Evolutionary conservation across 2,329 filamentous ascomycete species (phyloP).

Genomic region (Penicillium sp.): DNA sequence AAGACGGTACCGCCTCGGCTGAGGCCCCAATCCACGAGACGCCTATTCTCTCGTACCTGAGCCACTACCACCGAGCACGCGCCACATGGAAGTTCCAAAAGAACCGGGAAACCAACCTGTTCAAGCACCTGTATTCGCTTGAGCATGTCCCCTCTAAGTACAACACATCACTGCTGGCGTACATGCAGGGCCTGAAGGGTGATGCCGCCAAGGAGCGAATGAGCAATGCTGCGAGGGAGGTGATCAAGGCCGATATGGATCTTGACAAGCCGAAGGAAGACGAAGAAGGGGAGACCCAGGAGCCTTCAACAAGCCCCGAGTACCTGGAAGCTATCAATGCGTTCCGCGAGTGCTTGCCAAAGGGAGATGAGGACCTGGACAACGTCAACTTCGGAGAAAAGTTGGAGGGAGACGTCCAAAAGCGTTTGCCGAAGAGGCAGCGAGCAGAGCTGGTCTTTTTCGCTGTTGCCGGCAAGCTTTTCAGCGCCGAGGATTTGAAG

Average conservation of each 20-base stretch:
- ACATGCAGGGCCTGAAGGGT: slow-evolving; percentile 77
- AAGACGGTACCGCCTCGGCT: slow-evolving; percentile 15
- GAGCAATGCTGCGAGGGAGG: slow-evolving; percentile 62
- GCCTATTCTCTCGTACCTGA: slow-evolving; percentile 73
- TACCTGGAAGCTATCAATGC: slow-evolving; percentile 55
- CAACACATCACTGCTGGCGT: slow-evolving; percentile 69
- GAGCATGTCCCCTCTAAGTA: slow-evolving; percentile 69
- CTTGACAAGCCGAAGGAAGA: slow-evolving; percentile 33
- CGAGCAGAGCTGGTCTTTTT: slow-evolving; percentile 42
- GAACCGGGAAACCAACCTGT: slow-evolving; percentile 78
- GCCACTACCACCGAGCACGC: slow-evolving; percentile 69
- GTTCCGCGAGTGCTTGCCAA: slow-evolving; percentile 39
- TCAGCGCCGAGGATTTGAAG: slow-evolving; percentile 27
- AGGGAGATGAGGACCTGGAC: slow-evolving; percentile 29
- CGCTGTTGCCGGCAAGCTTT: slow-evolving; percentile 33
- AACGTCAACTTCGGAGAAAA: slow-evolving; percentile 20
- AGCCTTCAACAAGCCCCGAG: slow-evolving; percentile 11
- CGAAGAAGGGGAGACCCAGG: slow-evolving; percentile 18
- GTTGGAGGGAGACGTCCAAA: slow-evolving; percentile 26
- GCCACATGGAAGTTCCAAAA: slow-evolving; percentile 94
- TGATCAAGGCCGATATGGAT: slow-evolving; percentile 50
- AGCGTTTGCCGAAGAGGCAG: slow-evolving; percentile 37
- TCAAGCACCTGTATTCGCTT: slow-evolving; percentile 77
- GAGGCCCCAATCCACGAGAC: slow-evolving; percentile 30
- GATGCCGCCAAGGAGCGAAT: slow-evolving; percentile 66